These are phyloP conservation scores for Tylopilus plumbeoviolaceoides DNA, from an alignment of 768 basidiomycete genomes.

Conservation along the genomic window DNA sequence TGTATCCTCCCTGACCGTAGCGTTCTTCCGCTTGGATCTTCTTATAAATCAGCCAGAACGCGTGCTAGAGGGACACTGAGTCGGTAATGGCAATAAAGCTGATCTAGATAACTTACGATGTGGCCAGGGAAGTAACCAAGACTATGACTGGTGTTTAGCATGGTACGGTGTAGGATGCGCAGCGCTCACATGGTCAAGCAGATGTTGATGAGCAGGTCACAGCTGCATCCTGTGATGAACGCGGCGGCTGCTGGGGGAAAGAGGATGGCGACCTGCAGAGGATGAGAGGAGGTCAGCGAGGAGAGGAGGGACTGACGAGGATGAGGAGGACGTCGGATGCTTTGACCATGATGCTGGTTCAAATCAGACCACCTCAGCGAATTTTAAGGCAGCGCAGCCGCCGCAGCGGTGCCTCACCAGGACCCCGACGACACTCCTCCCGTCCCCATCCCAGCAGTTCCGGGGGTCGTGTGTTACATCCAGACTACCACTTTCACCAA, in stretches of 20 bases:
- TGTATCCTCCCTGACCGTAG: conserved; percentile 73
- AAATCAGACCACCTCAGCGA: not conserved
- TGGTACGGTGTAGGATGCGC: not conserved
- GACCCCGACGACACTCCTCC: conserved; percentile 19
- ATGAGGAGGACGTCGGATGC: conserved; percentile 78
- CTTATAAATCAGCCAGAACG: conserved; percentile 88
- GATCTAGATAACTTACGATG: conserved; percentile 34
- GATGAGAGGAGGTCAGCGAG: not conserved
- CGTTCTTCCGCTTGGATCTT: conserved; percentile 84
- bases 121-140: conserved; percentile 75
- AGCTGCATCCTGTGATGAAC: conserved; percentile 78
- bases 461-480: conserved; percentile 10
- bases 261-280: conserved; percentile 63
- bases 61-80: conserved; percentile 44
- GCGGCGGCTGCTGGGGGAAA: conserved; percentile 80
- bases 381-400: conserved; percentile 8
- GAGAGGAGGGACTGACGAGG: conserved; percentile 43
- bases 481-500: not conserved
- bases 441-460: conserved; percentile 1
- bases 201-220: conserved; percentile 85
- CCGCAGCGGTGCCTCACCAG: conserved; percentile 2
- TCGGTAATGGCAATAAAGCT: not conserved
- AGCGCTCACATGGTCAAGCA: conserved; percentile 63
- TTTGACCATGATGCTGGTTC: conserved; percentile 38
- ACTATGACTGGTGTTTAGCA: conserved; percentile 32